Conservation (phyloP, 2,329 filamentous ascomycete species). For the Fusarium nanum region DNA sequence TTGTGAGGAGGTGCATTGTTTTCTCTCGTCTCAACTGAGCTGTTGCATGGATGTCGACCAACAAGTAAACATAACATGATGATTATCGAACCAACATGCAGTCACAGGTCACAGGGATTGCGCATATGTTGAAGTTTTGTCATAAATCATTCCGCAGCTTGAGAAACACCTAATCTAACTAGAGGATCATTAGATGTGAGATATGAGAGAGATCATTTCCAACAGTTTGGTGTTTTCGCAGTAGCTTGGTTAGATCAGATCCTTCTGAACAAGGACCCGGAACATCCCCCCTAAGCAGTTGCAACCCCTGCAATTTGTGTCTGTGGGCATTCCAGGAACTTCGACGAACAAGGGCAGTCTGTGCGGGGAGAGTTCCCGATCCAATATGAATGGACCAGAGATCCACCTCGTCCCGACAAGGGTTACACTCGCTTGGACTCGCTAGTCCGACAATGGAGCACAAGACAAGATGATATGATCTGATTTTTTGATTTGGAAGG, state of each 20-base stretch:
- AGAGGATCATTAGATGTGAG: no score
- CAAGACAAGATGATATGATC: no score
- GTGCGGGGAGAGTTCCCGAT: not conserved
- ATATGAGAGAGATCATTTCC: not conserved
- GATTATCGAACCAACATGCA: not conserved
- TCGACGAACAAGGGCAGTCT: not conserved
- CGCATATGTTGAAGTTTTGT: no score
- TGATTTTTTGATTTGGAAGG: not conserved
- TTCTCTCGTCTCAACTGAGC: not conserved
- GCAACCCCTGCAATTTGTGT: not conserved
- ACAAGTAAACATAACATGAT: not conserved
- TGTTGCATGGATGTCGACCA: not conserved
- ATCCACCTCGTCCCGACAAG: not conserved
- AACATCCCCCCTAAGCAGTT: not conserved
- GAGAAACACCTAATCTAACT: no score
- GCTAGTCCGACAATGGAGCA: no score
- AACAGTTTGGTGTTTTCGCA: not conserved
- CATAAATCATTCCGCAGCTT: not conserved
- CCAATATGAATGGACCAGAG: not conserved
- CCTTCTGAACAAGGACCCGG: not conserved
- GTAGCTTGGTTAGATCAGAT: not conserved
- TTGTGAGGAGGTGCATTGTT: not conserved
- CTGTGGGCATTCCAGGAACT: not conserved
- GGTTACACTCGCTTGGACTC: not conserved
- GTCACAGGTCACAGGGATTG: not conserved